Percentiles rank a stretch among this genome's conserved stretches.
These are phyloP conservation scores for Kwoniella newhampshirensis DNA, from an alignment of 768 basidiomycete species.

Conservation along the genomic window DNA sequence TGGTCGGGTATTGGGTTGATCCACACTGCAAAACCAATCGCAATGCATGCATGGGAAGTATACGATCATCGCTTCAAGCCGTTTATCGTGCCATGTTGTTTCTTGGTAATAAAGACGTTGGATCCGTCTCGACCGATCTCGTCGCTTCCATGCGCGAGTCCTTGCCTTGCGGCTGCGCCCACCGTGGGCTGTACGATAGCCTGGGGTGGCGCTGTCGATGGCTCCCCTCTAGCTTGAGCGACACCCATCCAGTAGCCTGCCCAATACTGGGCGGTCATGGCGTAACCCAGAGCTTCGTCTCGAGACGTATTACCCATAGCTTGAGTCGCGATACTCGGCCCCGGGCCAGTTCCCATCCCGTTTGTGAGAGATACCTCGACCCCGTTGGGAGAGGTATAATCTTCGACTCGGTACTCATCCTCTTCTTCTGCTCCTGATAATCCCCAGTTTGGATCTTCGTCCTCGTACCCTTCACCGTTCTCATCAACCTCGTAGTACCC, in stretches of 20 bases:
- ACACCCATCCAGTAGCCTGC: constrained; percentile 53
- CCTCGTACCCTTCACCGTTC: constrained; percentile 14
- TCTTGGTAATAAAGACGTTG: constrained; percentile 10
- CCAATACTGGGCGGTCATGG: constrained; percentile 52
- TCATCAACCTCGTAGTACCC: constrained; percentile 10
- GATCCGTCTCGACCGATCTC: constrained; percentile 8
- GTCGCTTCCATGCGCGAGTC: too few species aligned
- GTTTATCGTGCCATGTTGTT: constrained; percentile 7
- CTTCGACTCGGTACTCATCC: not conserved
- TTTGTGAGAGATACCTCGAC: not conserved
- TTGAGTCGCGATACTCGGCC: constrained; percentile 5
- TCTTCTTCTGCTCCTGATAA: not conserved
- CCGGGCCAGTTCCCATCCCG: not conserved
- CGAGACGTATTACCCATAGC: constrained; percentile 6
- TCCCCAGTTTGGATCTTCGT: constrained; percentile 14
- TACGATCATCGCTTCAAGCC: constrained; percentile 1
- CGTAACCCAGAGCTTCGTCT: constrained; percentile 39
- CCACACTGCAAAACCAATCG: too few species aligned
- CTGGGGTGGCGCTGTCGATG: not conserved
- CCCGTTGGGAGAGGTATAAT: not conserved
- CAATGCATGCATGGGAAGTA: not conserved
- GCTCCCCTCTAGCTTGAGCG: constrained; percentile 20
- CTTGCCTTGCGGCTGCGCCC: too few species aligned
- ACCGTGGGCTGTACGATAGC: too few species aligned
- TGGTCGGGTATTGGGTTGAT: constrained; percentile 70